A percentile compares a stretch with the other conserved stretches of the same genome.
Conservation (phyloP, 805 yeast genomes). For the Saturnispora serradocipensis region DNA sequence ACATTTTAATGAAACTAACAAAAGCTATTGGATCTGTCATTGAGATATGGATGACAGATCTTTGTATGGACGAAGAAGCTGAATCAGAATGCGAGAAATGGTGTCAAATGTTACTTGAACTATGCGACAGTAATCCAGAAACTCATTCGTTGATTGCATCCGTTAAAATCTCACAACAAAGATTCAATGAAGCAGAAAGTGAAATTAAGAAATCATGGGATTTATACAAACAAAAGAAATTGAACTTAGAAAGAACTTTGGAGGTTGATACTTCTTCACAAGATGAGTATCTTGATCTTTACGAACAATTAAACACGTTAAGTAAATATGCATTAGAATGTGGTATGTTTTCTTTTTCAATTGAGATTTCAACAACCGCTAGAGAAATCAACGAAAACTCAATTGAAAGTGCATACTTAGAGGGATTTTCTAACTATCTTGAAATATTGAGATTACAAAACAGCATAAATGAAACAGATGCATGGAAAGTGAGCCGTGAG, state of each 20-base stretch:
- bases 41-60: constrained; percentile 96
- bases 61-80: constrained; percentile 89
- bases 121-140: constrained; percentile 62
- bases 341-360: constrained; percentile 57
- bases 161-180: constrained; percentile 80
- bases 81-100: constrained; percentile 70
- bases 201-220: constrained; percentile 69
- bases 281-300: constrained; percentile 50
- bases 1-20: constrained; percentile 49
- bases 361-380: constrained; percentile 52
- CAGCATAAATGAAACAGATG: constrained; percentile 11
- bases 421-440: constrained; percentile 64
- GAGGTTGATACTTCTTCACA: constrained; percentile 25
- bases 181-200: constrained; percentile 58
- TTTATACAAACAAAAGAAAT: constrained; percentile 46
- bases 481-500: constrained; percentile 26
- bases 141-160: constrained; percentile 77
- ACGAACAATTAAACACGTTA: constrained; percentile 66
- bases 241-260: constrained; percentile 30
- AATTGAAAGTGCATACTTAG: constrained; percentile 73
- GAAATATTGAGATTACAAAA: constrained; percentile 31
- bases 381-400: constrained; percentile 80
- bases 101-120: constrained; percentile 51
- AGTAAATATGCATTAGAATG: constrained; percentile 72
- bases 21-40: constrained; percentile 78